Evolutionary conservation across 2,329 filamentous ascomycete species (phyloP).

Genomic region (Calonectria honghensis): DNA sequence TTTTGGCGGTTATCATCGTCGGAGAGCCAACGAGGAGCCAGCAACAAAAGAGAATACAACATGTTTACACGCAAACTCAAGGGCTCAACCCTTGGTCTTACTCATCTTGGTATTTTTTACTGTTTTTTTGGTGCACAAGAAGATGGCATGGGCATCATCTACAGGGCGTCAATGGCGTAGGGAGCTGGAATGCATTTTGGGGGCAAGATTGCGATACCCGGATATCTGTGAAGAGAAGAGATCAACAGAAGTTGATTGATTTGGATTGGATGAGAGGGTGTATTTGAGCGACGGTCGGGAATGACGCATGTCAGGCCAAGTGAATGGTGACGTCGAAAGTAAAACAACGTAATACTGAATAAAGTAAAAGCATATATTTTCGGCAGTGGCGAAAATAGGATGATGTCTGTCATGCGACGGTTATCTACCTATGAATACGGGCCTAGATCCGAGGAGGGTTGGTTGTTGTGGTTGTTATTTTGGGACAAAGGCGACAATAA

Average conservation of each 20-base stretch:
- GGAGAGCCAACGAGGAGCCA: conserved; percentile 34
- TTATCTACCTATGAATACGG: background rate
- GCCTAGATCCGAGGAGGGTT: background rate
- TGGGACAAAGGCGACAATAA: too few species aligned
- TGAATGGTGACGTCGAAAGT: conserved; percentile 12
- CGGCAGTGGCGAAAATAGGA: background rate
- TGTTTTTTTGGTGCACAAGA: conserved; percentile 6
- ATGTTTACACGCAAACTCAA: conserved; percentile 31
- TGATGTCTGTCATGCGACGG: background rate
- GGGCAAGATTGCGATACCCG: conserved; percentile 28
- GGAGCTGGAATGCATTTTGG: conserved; percentile 12
- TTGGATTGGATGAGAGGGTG: background rate
- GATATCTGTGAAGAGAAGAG: conserved; percentile 13
- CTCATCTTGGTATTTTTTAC: conserved; percentile 3
- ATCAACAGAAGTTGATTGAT: conserved; percentile 7
- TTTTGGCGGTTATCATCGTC: conserved; percentile 21
- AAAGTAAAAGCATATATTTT: conserved; percentile 10
- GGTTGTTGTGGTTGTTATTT: background rate
- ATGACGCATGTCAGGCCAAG: background rate
- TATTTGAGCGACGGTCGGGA: background rate
- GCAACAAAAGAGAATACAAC: conserved; percentile 42
- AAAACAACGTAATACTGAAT: background rate
- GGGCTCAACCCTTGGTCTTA: conserved; percentile 4
- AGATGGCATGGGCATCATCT: conserved; percentile 1
- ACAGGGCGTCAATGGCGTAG: background rate